A percentile compares a stretch with the other conserved stretches of the same genome.
These are phyloP conservation scores for Fusarium mundagurra DNA, from an alignment of 2,329 filamentous ascomycete species.

Conservation along the genomic window DNA sequence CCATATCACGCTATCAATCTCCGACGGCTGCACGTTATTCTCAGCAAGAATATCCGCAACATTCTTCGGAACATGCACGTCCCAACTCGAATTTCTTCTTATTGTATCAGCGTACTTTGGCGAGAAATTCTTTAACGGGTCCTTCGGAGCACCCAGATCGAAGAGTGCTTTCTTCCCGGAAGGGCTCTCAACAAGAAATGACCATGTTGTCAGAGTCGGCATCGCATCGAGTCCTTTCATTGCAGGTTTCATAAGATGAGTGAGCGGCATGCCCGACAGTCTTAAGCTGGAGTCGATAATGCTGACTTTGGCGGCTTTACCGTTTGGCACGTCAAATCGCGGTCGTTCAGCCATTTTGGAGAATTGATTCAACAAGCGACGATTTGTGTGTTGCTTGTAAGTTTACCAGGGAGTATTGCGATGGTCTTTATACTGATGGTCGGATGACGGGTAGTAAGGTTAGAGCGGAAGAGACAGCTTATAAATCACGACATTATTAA, in stretches of 20 bases:
- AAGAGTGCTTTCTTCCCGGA: constrained; percentile 13
- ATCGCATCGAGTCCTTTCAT: neutral
- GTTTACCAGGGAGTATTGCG: accelerated
- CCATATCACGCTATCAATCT: constrained; percentile 27
- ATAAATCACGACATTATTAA: neutral
- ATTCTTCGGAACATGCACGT: constrained; percentile 4
- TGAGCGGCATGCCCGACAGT: neutral
- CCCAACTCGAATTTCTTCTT: neutral
- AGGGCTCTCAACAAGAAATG: constrained; percentile 14
- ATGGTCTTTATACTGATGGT: neutral
- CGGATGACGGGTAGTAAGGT: neutral
- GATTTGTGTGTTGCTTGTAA: accelerated
- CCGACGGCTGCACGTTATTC: neutral
- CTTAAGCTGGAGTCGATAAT: constrained; percentile 19
- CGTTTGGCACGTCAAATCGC: neutral
- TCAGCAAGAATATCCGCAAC: constrained; percentile 12
- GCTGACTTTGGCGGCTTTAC: constrained; percentile 6
- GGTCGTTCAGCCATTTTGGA: neutral
- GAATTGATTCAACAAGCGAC: accelerated
- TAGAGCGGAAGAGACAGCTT: neutral
- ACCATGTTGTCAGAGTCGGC: constrained; percentile 5
- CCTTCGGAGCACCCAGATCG: constrained; percentile 16
- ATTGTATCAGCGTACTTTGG: constrained; percentile 1
- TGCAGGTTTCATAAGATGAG: neutral
- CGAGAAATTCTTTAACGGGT: constrained; percentile 2